Evolutionary conservation across 2,329 filamentous ascomycete species (phyloP).

Genomic region (Aureobasidium sp.): DNA sequence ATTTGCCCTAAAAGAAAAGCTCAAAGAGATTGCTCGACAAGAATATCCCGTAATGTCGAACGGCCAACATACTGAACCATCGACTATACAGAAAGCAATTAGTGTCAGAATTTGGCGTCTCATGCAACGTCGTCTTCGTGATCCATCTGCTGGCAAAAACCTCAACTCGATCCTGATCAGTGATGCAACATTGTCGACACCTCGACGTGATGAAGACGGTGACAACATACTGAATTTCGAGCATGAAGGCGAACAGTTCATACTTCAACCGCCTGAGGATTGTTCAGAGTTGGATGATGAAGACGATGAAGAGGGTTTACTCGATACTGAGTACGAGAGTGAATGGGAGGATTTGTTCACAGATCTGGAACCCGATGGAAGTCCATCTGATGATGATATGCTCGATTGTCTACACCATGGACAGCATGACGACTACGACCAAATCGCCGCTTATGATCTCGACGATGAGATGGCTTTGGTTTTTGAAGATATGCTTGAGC

Average conservation of each 20-base stretch:
- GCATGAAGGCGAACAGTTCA: background rate
- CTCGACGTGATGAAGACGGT: background rate
- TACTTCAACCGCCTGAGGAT: background rate
- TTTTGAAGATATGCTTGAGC: background rate
- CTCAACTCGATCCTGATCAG: background rate
- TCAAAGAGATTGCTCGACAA: slow-evolving; percentile 8
- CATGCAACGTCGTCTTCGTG: slow-evolving; percentile 11
- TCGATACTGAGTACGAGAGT: background rate
- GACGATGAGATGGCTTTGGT: background rate
- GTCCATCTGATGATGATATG: background rate
- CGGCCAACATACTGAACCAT: background rate
- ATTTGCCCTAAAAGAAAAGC: background rate
- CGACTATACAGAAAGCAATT: slow-evolving; percentile 8
- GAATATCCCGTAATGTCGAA: background rate
- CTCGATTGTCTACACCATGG: background rate
- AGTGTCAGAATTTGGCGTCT: slow-evolving; percentile 15
- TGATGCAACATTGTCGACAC: background rate
- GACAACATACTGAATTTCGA: background rate
- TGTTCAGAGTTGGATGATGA: background rate
- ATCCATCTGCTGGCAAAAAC: background rate
- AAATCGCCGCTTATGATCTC: background rate
- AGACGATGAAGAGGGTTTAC: background rate
- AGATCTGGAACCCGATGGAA: background rate
- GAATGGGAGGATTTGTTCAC: slow-evolving; percentile 1
- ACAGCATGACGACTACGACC: background rate